Conservation (phyloP, 2,329 filamentous ascomycete genomes). For the Albifimbria verrucaria region DNA sequence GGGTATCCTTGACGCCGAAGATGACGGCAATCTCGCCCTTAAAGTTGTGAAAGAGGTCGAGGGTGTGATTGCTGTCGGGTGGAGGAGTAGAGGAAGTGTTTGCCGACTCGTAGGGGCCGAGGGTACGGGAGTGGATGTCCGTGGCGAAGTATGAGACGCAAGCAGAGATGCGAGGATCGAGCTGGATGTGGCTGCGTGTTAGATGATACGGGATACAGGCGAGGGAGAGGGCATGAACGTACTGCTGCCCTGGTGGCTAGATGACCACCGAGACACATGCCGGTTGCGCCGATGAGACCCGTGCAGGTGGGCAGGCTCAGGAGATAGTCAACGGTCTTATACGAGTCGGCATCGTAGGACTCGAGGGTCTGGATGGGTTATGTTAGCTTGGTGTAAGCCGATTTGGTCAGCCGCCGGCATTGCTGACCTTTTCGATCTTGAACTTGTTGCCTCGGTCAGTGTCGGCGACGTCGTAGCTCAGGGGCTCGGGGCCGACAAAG, state of each 20-base stretch:
- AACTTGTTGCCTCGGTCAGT: constrained; percentile 85
- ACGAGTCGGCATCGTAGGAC: constrained; percentile 81
- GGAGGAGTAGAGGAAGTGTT: constrained; percentile 38
- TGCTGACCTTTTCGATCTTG: constrained; percentile 72
- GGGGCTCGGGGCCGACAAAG: constrained; percentile 78
- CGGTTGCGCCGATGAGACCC: constrained; percentile 73
- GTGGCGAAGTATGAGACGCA: constrained; percentile 89
- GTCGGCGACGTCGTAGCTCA: constrained; percentile 82
- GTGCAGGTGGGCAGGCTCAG: constrained; percentile 74
- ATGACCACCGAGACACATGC: constrained; percentile 93
- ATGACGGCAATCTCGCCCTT: constrained; percentile 86
- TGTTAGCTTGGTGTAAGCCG: not conserved
- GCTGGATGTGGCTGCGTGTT: constrained; percentile 25
- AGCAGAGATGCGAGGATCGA: constrained; percentile 74
- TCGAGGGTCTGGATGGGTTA: constrained; percentile 59
- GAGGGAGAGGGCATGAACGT: constrained; percentile 19
- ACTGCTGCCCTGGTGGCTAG: constrained; percentile 62
- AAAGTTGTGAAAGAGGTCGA: constrained; percentile 60
- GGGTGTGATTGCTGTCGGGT: constrained; percentile 43
- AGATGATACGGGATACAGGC: not conserved
- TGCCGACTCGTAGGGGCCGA: constrained; percentile 59
- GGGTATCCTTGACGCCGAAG: constrained; percentile 86
- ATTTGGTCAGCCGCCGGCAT: not conserved
- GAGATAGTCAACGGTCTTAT: constrained; percentile 65
- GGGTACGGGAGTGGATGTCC: constrained; percentile 76